phyloP scores from a whole-genome alignment of 352 stramenopile genomes.

The Blastocystis sp. region DNA sequence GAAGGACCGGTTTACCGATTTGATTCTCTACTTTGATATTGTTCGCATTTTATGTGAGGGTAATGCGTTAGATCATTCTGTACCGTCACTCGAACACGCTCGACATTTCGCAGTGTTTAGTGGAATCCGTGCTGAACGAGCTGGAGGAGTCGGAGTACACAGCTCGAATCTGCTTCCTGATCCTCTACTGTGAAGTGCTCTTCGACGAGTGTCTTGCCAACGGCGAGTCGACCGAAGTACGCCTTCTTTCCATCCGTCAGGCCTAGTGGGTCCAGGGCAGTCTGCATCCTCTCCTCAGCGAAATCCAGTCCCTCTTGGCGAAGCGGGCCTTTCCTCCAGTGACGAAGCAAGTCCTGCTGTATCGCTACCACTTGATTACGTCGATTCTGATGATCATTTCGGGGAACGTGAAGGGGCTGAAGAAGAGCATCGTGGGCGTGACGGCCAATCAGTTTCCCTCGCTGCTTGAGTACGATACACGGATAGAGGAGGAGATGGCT shows the following conservation, averaged over 20 bases:
- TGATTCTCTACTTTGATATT: not conserved
- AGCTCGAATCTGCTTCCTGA: not conserved
- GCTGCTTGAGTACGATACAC: not conserved
- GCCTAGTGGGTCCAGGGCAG: not conserved
- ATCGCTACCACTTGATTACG: not conserved
- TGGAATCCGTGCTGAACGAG: not conserved
- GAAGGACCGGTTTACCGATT: not conserved
- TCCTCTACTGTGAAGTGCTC: not conserved
- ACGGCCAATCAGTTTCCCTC: not conserved
- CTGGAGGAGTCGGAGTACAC: not conserved
- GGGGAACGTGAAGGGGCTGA: not conserved
- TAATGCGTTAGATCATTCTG: not conserved
- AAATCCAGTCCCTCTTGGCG: not conserved
- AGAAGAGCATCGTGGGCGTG: not conserved
- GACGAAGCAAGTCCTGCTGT: not conserved
- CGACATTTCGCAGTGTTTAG: not conserved
- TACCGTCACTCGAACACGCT: not conserved
- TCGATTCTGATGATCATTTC: not conserved
- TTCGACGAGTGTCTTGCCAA: not conserved
- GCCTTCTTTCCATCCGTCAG: not conserved
- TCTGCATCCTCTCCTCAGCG: not conserved
- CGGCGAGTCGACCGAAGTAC: not conserved
- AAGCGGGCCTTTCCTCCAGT: not conserved
- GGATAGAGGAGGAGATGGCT: not conserved
- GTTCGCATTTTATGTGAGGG: not conserved